Base-by-base conservation (phyloP, 768 basidiomycete genomes). In the Cyclocybe cylindracea region DNA sequence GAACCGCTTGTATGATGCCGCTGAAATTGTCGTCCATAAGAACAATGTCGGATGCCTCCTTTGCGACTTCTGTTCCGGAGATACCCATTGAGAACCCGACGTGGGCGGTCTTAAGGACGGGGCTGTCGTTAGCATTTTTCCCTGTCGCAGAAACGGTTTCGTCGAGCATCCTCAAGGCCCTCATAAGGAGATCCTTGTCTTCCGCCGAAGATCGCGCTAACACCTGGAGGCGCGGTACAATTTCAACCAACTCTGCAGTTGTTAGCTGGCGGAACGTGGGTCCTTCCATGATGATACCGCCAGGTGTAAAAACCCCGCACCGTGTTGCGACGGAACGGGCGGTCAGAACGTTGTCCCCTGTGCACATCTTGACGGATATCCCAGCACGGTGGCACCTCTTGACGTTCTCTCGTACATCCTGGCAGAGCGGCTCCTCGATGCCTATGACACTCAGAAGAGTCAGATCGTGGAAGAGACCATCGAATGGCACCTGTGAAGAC, bases 21-120 rank as follows among this genome's bases (percentile, higher is more conserved):
- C 91, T 75, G 66, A 99, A 98, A 66, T 96, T 95, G 70, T 95
- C 94, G 66, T 94, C 91, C 95, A 97, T 97, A 38, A 98, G 84
- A 61, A 98, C 95, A 64, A 99, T 97, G 62, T 99, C 97, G 6
- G 96, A 98, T 1, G 97, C 97, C 69, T 98, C 95, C 71, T 99
- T 98, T 42, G 97, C 95, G 11, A 99, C 94, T 67, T 99, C 97
- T 1, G 97, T 99, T 8, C 97, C 97, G 24, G 94, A 86, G 58
- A 94, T 87, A 59, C 92, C 92, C 93, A 95, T 95, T 4, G 91
- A 94, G 74, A 98, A 98, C 29, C 97, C 96, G 31, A 99, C 94
- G 61, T 98, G 78, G 29, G 97, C 96, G 1, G 89, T 90, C 74
- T 95, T 97, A 55, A 98, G 81, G 7, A 94, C 95, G 32, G 94